Conservation (phyloP, 2,329 filamentous ascomycete species). For the Akanthomyces lecanii region DNA sequence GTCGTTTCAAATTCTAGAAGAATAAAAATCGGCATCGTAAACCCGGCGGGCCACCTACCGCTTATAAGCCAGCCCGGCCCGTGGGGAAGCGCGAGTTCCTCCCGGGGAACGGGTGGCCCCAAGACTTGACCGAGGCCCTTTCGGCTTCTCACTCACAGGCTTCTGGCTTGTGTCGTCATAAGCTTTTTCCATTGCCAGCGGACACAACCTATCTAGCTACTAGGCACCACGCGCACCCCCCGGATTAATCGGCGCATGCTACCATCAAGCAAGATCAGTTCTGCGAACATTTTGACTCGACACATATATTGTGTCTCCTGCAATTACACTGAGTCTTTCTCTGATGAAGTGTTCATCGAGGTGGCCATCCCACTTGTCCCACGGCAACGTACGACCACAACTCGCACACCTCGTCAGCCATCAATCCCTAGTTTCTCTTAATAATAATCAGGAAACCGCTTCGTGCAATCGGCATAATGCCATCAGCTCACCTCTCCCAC, state of each 20-base stretch:
- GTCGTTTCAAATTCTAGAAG: not conserved
- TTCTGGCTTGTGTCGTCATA: conserved; percentile 10
- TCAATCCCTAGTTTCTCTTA: not conserved
- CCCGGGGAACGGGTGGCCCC: not conserved
- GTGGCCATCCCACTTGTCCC: not conserved
- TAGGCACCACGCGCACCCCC: not conserved
- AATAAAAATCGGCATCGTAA: not conserved
- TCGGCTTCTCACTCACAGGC: conserved; percentile 12
- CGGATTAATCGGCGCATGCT: not conserved
- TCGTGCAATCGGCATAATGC: not conserved
- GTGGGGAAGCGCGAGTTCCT: conserved; percentile 5
- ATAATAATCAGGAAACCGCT: no score
- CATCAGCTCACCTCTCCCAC: not conserved
- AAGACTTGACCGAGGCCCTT: conserved; percentile 12
- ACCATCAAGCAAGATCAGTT: not conserved
- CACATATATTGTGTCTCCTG: no score
- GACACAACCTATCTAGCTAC: not conserved
- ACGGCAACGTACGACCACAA: not conserved
- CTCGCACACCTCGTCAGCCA: not conserved
- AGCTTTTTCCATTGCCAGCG: not conserved
- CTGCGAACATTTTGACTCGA: not conserved
- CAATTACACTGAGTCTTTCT: not conserved
- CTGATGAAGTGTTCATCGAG: not conserved
- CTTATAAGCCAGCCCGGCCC: conserved; percentile 12
- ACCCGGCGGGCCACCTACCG: conserved; percentile 11